Percentiles rank a stretch among this genome's conserved stretches.
Evolutionary conservation across 2,329 filamentous ascomycete genomes (phyloP).

Genomic region (Claviceps purpurea): DNA sequence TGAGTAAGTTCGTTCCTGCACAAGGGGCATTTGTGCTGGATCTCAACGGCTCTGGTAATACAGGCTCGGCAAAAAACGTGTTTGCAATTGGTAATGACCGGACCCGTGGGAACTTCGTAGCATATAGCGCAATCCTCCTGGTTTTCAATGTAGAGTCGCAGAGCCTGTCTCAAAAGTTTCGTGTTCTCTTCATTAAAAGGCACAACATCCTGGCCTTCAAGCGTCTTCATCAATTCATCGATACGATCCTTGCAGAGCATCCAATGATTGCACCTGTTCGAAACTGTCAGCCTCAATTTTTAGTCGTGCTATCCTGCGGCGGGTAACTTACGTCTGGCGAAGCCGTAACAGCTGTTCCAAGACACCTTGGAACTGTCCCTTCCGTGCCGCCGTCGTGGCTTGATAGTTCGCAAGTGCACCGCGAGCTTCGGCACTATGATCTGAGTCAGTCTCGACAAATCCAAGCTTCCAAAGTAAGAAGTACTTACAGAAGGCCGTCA

Average conservation of each 20-base stretch:
- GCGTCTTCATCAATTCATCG: conserved; percentile 53
- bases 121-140: conserved; percentile 79
- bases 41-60: conserved; percentile 59
- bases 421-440: conserved; percentile 52
- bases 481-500: conserved; percentile 50
- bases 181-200: conserved; percentile 59
- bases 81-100: conserved; percentile 75
- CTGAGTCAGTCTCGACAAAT: conserved; percentile 11
- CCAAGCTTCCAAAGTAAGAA: not conserved
- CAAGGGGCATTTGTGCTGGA: conserved; percentile 72
- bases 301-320: not conserved
- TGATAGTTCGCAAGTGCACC: conserved; percentile 53
- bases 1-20: conserved; percentile 58
- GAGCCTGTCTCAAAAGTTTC: conserved; percentile 57
- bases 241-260: conserved; percentile 64
- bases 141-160: conserved; percentile 64
- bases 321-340: conserved; percentile 48
- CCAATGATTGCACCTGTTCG: conserved; percentile 65
- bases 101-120: conserved; percentile 55
- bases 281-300: not conserved
- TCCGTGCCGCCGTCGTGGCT: conserved; percentile 26
- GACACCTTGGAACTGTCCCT: conserved; percentile 55
- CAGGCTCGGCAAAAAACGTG: conserved; percentile 67
- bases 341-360: conserved; percentile 72
- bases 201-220: conserved; percentile 56